Conservation (phyloP, 495 filamentous ascomycete genomes). For the Acidomyces sp. region DNA sequence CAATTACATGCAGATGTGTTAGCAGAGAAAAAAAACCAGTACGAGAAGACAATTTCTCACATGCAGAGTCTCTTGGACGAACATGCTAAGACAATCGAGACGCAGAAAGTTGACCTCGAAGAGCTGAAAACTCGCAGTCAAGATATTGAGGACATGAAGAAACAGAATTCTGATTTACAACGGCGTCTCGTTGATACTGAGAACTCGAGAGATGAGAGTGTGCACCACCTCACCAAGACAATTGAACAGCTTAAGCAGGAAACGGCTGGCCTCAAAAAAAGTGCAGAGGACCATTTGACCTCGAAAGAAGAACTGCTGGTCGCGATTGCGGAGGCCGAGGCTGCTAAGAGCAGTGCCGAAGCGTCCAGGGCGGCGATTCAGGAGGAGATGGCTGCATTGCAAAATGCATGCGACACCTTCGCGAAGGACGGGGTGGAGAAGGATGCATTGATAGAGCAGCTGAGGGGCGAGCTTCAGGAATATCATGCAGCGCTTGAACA, state of each 20-base stretch:
- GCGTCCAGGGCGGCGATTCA: background rate
- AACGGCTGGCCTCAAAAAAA: slow-evolving; percentile 1
- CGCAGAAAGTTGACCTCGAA: background rate
- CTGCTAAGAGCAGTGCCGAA: slow-evolving; percentile 3
- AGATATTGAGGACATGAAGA: slow-evolving; percentile 8
- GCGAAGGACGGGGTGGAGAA: slow-evolving; percentile 5
- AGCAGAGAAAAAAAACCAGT: background rate
- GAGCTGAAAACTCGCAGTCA: background rate
- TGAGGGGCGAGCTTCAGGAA: slow-evolving; percentile 6
- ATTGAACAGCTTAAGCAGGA: slow-evolving; percentile 9
- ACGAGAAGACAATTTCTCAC: background rate
- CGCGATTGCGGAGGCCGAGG: slow-evolving; percentile 9
- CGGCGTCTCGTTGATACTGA: slow-evolving; percentile 7
- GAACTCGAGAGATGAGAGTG: background rate
- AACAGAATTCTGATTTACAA: slow-evolving; percentile 2
- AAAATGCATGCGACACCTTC: slow-evolving; percentile 8
- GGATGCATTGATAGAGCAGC: slow-evolving; percentile 1
- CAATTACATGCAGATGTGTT: background rate
- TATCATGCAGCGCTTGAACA: background rate
- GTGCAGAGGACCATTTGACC: slow-evolving; percentile 7
- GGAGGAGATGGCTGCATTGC: slow-evolving; percentile 11
- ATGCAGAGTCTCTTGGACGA: too few species aligned
- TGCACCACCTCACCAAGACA: slow-evolving; percentile 1
- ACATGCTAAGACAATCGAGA: background rate
- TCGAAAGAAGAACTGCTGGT: slow-evolving; percentile 10